Percentiles rank a stretch among this genome's conserved stretches.
Conservation (phyloP, 148 eudicot genomes). For the Pharnaceum exiguum region DNA sequence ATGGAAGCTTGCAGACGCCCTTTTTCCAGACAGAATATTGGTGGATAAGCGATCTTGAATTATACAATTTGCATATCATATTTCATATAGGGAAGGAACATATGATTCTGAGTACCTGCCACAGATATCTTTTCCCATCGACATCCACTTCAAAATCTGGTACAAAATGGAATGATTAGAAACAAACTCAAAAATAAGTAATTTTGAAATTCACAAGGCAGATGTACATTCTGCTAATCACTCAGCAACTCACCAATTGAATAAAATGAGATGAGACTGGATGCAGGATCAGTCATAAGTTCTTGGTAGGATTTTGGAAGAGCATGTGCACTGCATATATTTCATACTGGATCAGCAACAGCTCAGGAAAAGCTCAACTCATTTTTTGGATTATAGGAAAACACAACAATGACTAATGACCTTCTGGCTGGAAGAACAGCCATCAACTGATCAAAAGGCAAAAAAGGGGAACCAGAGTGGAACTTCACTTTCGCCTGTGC, state of each 20-base stretch:
- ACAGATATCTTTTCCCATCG: slow-evolving; percentile 50
- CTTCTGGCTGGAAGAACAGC: slow-evolving; percentile 64
- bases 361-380: no score
- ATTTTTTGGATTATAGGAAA: neutral
- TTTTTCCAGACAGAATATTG: no score
- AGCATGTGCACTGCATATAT: slow-evolving; percentile 40
- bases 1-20: slow-evolving; percentile 21
- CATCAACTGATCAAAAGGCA: slow-evolving; percentile 63
- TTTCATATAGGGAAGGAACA: neutral
- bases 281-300: slow-evolving; percentile 39
- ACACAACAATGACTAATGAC: slow-evolving; percentile 11
- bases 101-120: slow-evolving; percentile 41
- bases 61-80: no score
- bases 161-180: neutral
- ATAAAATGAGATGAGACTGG: slow-evolving; percentile 39
- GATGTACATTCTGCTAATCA: no score
- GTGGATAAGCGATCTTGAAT: no score
- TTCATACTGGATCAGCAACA: no score
- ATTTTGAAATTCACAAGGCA: no score
- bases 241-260: slow-evolving; percentile 32
- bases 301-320: slow-evolving; percentile 39
- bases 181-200: no score
- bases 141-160: slow-evolving; percentile 51
- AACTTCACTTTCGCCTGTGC: slow-evolving; percentile 31
- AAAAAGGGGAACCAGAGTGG: slow-evolving; percentile 39